A percentile compares a stretch with the other conserved stretches of the same genome.
Conservation (phyloP, 306 rosid species). For the Corylus avellana region DNA sequence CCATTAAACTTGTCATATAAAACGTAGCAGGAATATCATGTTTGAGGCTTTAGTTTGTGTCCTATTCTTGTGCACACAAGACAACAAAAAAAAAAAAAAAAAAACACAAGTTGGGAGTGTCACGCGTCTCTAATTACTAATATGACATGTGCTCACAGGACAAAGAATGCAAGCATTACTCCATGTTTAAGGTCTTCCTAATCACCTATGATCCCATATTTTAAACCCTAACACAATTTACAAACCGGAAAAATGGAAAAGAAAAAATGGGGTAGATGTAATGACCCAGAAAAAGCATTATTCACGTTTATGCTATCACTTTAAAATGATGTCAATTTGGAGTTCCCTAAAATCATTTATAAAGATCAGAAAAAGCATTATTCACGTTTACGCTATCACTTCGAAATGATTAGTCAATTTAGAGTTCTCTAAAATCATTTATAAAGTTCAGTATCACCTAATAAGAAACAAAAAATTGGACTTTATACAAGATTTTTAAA, state of each 20-base stretch:
- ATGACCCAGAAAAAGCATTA: not conserved
- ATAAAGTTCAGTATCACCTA: no score
- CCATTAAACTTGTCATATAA: not conserved
- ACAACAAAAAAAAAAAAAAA: no score
- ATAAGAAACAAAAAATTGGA: no score
- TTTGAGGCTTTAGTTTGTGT: not conserved
- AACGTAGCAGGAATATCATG: not conserved
- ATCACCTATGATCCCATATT: not conserved
- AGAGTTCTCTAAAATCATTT: no score
- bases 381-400: not conserved
- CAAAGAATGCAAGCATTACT: not conserved
- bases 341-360: no score
- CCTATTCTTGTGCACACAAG: no score
- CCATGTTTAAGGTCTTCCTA: not conserved
- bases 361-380: not conserved
- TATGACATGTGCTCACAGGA: no score
- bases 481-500: no score
- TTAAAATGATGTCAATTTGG: no score
- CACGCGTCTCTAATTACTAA: no score
- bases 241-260: not conserved
- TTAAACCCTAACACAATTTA: not conserved
- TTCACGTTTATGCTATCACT: not conserved
- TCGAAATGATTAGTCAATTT: no score
- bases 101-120: no score
- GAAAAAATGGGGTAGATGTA: slow-evolving; percentile 26